Base-by-base conservation (phyloP, 495 filamentous ascomycete genomes). In the Jackrogersella multiformis region DNA sequence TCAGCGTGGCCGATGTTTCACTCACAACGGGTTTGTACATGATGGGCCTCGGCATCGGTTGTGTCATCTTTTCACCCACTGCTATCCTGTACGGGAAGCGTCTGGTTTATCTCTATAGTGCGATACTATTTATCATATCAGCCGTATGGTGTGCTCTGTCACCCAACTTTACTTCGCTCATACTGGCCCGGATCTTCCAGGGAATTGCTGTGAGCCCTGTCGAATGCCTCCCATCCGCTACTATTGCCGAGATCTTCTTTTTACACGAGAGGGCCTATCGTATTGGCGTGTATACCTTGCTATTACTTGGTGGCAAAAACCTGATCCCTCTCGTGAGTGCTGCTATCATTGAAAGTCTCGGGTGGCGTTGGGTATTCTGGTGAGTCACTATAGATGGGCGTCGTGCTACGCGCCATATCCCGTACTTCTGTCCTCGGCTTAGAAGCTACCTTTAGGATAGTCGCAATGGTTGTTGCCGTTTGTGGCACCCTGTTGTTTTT, bases 221-320 rank as follows among this genome's bases (percentile, higher is more conserved):
- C n/a, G 95, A 99, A 76, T 94, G 92, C 70, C 84, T 99, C 48
- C 95, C 95, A 0, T 96, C 93, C 2, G 95, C 95, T 10, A 96
- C 93, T 0, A 93, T 98, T 64, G 93, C 94, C 6, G 95, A 99
- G 76, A 97, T 98, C 64, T 99, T 92, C 80, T 97, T 97, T 73
- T 80, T 98, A 15, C 95, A 98, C 65, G 95, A 98, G 78, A 83
- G 94, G 39, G 95, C 95, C 1, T 98, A 94, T 72, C 89, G 95
- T 7, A 86, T 99, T 32, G 95, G 95, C n/a, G 93, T 97, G 18
- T 99, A 99, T 74, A 97, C 94, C 0, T 78, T 99, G 9, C 76
- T 97, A 2, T 82, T 97, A 10, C 85, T 99, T 0, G 92, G 93
- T 9, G 95, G 95, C 13, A 98, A 97, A 81, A 98, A 98, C 67